Percentiles rank a stretch among this genome's conserved stretches.
Evolutionary conservation across 73 alveolate genomes (phyloP).

Genomic region (Paramecium sonneborni): DNA sequence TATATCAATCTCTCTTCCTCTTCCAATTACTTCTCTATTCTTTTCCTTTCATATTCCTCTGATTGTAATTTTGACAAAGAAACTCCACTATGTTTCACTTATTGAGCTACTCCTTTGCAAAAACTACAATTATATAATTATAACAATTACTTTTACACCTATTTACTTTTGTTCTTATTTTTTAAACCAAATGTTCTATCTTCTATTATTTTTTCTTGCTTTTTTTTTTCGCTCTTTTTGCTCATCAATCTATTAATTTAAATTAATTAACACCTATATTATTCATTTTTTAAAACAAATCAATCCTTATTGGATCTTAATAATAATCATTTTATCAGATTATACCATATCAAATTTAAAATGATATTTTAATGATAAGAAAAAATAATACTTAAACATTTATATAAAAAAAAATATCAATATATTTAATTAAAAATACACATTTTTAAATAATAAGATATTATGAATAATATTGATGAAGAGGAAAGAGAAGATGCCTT

Average conservation of each 20-base stretch:
- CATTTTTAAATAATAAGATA: too few species aligned
- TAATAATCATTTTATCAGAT: too few species aligned
- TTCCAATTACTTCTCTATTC: constrained; percentile 81
- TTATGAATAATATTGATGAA: too few species aligned
- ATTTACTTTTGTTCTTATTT: constrained; percentile 94
- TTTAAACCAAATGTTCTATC: constrained; percentile 98
- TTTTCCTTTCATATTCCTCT: constrained; percentile 82
- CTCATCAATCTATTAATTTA: not conserved
- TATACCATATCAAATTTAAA: too few species aligned
- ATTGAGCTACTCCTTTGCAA: constrained; percentile 67
- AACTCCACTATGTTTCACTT: not conserved
- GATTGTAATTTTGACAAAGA: constrained; percentile 57
- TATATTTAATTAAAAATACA: too few species aligned
- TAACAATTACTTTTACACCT: constrained; percentile 86
- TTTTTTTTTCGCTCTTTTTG: constrained; percentile 89
- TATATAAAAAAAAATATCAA: too few species aligned
- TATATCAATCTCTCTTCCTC: constrained; percentile 87
- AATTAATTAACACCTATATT: too few species aligned
- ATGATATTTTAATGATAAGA: too few species aligned
- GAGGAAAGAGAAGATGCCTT: too few species aligned
- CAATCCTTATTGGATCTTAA: too few species aligned
- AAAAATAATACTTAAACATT: too few species aligned
- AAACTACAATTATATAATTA: constrained; percentile 64
- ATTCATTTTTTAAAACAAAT: too few species aligned
- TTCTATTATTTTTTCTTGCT: constrained; percentile 94